Evolutionary conservation across 140 eudicot species (phyloP).

Genomic region (Artemisia princeps): DNA sequence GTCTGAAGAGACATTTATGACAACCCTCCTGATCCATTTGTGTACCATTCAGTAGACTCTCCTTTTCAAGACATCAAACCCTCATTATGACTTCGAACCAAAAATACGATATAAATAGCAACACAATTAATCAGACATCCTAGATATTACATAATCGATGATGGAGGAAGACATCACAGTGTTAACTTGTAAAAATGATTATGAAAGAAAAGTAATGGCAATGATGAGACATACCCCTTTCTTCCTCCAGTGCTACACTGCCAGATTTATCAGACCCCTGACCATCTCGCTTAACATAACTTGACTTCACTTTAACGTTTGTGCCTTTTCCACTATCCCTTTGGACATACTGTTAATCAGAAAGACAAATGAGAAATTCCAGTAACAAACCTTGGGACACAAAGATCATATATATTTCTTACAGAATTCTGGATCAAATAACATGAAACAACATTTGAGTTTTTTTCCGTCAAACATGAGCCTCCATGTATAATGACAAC

Average conservation of each 20-base stretch:
- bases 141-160: no score
- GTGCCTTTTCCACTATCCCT: slow-evolving; percentile 52
- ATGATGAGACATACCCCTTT: slow-evolving; percentile 39
- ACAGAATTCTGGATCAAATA: neutral
- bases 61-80: no score
- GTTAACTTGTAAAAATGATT: neutral
- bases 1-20: no score
- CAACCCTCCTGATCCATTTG: no score
- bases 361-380: slow-evolving; percentile 7
- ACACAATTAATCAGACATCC: no score
- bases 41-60: no score
- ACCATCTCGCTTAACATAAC: slow-evolving; percentile 50
- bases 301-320: slow-evolving; percentile 60
- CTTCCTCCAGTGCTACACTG: slow-evolving; percentile 43
- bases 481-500: neutral
- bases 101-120: no score
- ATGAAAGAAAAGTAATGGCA: neutral
- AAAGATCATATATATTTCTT: neutral
- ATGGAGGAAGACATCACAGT: neutral
- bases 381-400: neutral
- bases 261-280: slow-evolving; percentile 46
- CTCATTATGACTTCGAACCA: no score
- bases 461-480: no score
- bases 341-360: slow-evolving; percentile 56
- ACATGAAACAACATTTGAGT: neutral